Conservation (phyloP, 2,329 filamentous ascomycete species). For the Penicillium sp. region DNA sequence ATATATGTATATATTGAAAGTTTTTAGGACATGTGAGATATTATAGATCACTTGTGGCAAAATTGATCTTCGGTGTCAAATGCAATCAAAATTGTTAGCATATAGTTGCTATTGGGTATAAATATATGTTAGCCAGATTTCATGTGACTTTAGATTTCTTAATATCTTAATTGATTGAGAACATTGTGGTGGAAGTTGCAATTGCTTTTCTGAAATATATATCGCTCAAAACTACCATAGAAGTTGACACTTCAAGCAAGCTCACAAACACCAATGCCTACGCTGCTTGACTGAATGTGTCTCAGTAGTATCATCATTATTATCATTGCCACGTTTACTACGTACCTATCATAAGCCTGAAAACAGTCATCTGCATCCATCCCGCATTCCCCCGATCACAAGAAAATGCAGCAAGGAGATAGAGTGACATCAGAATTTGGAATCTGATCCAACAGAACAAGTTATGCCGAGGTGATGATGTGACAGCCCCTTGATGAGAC, state of each 20-base stretch:
- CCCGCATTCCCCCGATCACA: conserved; percentile 14
- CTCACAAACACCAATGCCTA: background rate
- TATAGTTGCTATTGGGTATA: background rate
- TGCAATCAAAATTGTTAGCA: no score
- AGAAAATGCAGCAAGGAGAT: conserved; percentile 20
- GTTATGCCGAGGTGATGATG: conserved; percentile 13
- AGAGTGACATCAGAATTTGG: conserved; percentile 6
- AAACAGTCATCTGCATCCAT: background rate
- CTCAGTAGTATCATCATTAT: background rate
- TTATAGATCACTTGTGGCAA: no score
- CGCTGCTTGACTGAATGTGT: background rate
- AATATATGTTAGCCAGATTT: background rate
- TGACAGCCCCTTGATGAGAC: conserved; percentile 9
- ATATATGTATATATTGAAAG: background rate
- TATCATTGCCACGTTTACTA: background rate
- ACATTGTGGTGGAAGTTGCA: no score
- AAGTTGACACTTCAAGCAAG: background rate
- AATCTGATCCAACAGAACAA: conserved; percentile 1
- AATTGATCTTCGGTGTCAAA: no score
- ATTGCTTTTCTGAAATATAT: background rate
- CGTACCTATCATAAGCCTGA: background rate
- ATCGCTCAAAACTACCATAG: no score
- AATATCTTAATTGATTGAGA: background rate
- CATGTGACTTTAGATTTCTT: background rate
- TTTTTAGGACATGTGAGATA: background rate